These are phyloP conservation scores for Linderniella brevidens DNA, from an alignment of 257 asterid species.

Conservation along the genomic window DNA sequence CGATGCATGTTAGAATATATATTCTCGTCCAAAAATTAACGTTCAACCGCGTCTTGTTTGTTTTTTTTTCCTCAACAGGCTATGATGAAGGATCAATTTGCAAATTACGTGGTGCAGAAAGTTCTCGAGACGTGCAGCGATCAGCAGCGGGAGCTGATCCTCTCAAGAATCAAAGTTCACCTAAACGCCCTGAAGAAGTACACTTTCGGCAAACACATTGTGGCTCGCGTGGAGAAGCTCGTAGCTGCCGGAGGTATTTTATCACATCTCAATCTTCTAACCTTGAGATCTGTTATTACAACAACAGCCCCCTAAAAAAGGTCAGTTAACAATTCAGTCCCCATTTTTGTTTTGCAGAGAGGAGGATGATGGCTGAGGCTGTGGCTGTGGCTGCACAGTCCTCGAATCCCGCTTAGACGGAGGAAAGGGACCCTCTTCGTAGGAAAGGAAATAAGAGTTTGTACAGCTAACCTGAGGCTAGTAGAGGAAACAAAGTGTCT, in stretches of 20 bases:
- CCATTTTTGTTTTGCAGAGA: not conserved
- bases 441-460: slow-evolving; percentile 26
- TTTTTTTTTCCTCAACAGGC: slow-evolving; percentile 21
- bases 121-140: slow-evolving; percentile 81
- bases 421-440: not conserved
- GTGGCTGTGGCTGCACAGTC: slow-evolving; percentile 6
- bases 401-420: not conserved
- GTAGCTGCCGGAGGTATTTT: slow-evolving; percentile 79
- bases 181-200: slow-evolving; percentile 61
- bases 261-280: not conserved
- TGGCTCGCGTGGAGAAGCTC: slow-evolving; percentile 84
- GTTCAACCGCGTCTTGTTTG: too few relatives aligned
- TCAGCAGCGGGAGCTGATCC: slow-evolving; percentile 53
- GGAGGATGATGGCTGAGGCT: slow-evolving; percentile 5
- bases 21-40: too few relatives aligned
- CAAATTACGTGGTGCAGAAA: slow-evolving; percentile 78
- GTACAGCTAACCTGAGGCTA: slow-evolving; percentile 88
- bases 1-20: too few relatives aligned
- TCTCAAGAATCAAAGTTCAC: slow-evolving; percentile 59
- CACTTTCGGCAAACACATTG: slow-evolving; percentile 79
- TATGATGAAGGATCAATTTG: slow-evolving; percentile 85
- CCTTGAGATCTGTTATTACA: not conserved
- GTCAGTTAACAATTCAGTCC: not conserved
- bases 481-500: slow-evolving; percentile 22
- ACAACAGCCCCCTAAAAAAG: not conserved